Base-by-base conservation (phyloP, 1,284 basidiomycete genomes). In the Apiotrichum sp. region DNA sequence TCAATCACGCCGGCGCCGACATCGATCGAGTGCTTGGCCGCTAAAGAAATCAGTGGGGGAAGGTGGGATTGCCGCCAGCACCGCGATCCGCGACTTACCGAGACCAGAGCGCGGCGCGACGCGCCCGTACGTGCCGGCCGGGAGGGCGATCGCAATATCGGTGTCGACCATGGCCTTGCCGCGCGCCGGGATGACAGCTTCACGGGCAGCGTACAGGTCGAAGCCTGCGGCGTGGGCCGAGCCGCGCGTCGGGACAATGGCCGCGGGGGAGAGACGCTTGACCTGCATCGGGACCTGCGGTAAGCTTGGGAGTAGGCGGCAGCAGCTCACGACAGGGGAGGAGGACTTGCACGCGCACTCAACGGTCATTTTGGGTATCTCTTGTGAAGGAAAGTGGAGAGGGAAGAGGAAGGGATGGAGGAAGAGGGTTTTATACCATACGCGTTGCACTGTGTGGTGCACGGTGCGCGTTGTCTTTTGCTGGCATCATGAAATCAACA, bases 1-100 rank as follows among this genome's bases (percentile, higher is more conserved):
- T 99, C 96, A 56, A 99, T 85, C 14, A 99, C 96, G 42, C 96
- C 96, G 3, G 96, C 96, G 3, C 96, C 96, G 0, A 91, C 95
- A 73, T 96, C 89, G 64, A 98, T 98, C 82, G 93, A 95, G 76
- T 92, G 93, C 74, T 99, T 98, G 42, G 88, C 88, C 7, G 96
- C 95, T 93, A 22, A 22, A 22, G 22, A 22, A 22, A 22, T 22
- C 22, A 22, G 22, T 22, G 22, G 22, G 22, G 22, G 22, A 22
- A 22, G 22, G 22, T 22, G 22, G 22, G 22, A 22, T 22, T 22
- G 22, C 22, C 22, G 22, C 22, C 22, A 22, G 22, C 22, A 22
- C 22, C 22, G 22, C 22, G 22, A 22, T 22, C 22, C 22, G 22
- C 22, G 22, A 71, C 67, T 52, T 38, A 95, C 93, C 93, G 13